A percentile compares a stretch with the other conserved stretches of the same genome.
phyloP scores from a whole-genome alignment of 139 green algal genomes.

The Nannochloris sp. region DNA sequence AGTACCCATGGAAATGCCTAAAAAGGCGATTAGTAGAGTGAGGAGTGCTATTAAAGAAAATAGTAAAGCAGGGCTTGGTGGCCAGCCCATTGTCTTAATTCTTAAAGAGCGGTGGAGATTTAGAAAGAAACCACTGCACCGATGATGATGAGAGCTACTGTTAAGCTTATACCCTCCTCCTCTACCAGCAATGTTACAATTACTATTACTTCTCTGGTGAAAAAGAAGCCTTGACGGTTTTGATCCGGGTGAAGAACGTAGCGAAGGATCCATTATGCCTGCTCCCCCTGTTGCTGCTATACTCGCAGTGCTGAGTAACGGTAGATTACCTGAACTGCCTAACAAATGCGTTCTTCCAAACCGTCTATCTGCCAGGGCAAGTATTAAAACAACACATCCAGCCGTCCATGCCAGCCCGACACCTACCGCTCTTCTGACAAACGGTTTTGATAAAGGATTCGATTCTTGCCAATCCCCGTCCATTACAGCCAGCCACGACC shows the following conservation, averaged over 20 bases:
- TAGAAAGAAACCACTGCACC: neutral
- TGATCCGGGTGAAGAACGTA: too few species aligned
- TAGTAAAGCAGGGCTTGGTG: neutral
- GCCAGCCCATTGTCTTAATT: neutral
- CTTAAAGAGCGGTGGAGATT: neutral
- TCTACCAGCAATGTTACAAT: too few species aligned
- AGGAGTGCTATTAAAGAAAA: neutral
- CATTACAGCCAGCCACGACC: conserved; percentile 29
- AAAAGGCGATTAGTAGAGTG: neutral
- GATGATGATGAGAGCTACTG: neutral
- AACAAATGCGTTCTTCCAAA: neutral
- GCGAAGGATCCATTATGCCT: neutral
- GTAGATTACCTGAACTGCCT: neutral
- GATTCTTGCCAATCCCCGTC: conserved; percentile 27
- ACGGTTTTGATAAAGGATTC: neutral
- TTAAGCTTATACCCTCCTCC: neutral
- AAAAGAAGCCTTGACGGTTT: too few species aligned
- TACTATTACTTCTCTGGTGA: too few species aligned
- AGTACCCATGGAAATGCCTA: neutral
- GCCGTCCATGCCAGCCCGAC: neutral
- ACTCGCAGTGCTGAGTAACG: neutral
- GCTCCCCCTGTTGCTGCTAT: neutral
- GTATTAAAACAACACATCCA: neutral
- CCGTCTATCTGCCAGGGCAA: neutral
- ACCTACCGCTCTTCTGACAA: neutral